Base-by-base conservation (phyloP, 306 rosid species). In the Vicia villosa region DNA sequence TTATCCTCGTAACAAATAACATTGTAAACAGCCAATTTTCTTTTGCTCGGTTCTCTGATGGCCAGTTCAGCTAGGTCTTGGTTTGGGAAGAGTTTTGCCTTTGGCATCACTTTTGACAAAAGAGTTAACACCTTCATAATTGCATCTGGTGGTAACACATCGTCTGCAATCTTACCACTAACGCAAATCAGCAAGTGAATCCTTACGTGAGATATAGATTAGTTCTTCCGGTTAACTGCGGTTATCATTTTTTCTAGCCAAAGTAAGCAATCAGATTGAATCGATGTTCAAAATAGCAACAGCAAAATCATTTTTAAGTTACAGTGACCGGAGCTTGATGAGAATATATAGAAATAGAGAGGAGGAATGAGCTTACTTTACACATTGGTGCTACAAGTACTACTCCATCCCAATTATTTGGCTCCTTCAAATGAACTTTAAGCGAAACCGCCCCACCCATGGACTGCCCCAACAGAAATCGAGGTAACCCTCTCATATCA, bases 371-470 rank as follows among this genome's bases (percentile, higher is more conserved):
- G 58, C 96, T 80, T 86, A 89, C 98, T 85, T 88, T 89, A 77
- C 98, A 92, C 98, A 92, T 92, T 49, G 96, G 96, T 26, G 98
- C 98, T 65, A 89, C 91, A 26, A 92, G 98, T 51, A 92, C 74
- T 24, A 88, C 72, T 45, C 93, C 98, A 64, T 88, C 96, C 98
- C 96, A 92, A 28, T 72, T 74, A 59, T 69, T 14, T 66, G 91
- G 91, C 52, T 89, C 89, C 82, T 81, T 89, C 64, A 87, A 77
- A 83, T 87, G 96, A 71, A 75, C 83, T 73, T 88, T 92, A 52
- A 92, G 88, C 30, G 93, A 61, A 79, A 92, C 83, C 49, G 96
- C 96, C 58, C 96, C 98, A 28, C 98, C 90, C 98, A 92, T 88
- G 52, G 98, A 92, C 77, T 89, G 96, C 32, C 98, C 98, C 62